Base-by-base conservation (phyloP, 257 asterid genomes). In the Solanum neorickii region DNA sequence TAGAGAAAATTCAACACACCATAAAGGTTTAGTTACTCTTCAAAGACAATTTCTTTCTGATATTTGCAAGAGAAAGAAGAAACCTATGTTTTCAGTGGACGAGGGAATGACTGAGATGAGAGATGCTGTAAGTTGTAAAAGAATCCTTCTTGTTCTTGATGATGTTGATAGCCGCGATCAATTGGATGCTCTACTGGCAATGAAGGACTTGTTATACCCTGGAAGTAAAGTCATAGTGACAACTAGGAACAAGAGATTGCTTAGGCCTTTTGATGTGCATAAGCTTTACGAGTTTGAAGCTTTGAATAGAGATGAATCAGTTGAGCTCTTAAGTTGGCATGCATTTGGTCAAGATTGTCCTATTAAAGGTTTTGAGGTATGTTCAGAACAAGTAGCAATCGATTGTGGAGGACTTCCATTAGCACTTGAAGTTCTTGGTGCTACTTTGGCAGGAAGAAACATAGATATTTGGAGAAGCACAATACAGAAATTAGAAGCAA, bases 71-170 rank as follows among this genome's bases (percentile, higher is more conserved):
- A 88, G 52, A 87, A 84, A 84, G 49, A 44, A 47, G 62, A 72
- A 46, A 77, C 82, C 69, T 20, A 21, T 76, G 31, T 88, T 75
- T 27, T 83, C 46, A 0, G 78, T 84, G 68, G 87, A 74, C 21
- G 70, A 62, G 80, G 89, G 89, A n/a, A 88, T 84, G 66, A 9
- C 35, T 27, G 86, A 83, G 89, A 88, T 88, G 37, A 88, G 41
- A 74, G 56, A 84, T 27, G 89, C 86, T 39, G 69, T 84, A 9
- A 20, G 72, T 23, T 84, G 87, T 65, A 88, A 84, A 84, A 76
- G 77, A 49, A 59, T 88, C 82, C 89, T 88, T 73, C 89, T 88
- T 41, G 86, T 84, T 84, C 84, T 87, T 56, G 89, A 87, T 74
- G 87, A 88, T 84, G 89, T 88, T 41, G 89, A 84, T 56, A 65